Conservation (phyloP, 306 rosid genomes). For the Castanea mollissima region DNA sequence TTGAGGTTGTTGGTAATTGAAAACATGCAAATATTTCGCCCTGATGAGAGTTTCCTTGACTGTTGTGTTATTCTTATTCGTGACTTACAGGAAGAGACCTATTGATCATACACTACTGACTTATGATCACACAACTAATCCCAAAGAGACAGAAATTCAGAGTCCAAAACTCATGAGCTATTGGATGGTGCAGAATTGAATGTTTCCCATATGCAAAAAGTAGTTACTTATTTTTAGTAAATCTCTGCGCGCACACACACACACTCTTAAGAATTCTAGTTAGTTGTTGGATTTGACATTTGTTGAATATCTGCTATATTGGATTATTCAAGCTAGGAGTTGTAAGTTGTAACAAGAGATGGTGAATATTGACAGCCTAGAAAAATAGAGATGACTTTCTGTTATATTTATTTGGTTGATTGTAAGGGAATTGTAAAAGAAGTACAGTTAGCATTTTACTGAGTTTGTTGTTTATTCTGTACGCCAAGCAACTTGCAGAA, state of each 20-base stretch:
- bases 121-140: no score
- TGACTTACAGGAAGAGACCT: slow-evolving; percentile 75
- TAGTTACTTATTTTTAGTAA: no score
- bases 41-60: slow-evolving; percentile 18
- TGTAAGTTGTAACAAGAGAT: not conserved
- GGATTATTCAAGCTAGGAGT: not conserved
- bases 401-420: no score
- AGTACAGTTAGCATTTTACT: not conserved
- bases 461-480: slow-evolving; percentile 14
- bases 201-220: no score
- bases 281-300: not conserved
- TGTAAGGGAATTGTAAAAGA: not conserved
- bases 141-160: no score
- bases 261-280: not conserved
- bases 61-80: slow-evolving; percentile 14
- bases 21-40: not conserved
- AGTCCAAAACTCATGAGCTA: no score
- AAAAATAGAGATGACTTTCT: not conserved
- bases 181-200: no score
- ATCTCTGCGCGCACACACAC: no score
- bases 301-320: slow-evolving; percentile 5
- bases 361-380: not conserved
- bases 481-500: slow-evolving; percentile 37
- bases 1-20: not conserved
- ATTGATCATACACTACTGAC: slow-evolving; percentile 18